Evolutionary conservation across 1,284 basidiomycete genomes (phyloP).

Genomic region (Fomes fomentarius): DNA sequence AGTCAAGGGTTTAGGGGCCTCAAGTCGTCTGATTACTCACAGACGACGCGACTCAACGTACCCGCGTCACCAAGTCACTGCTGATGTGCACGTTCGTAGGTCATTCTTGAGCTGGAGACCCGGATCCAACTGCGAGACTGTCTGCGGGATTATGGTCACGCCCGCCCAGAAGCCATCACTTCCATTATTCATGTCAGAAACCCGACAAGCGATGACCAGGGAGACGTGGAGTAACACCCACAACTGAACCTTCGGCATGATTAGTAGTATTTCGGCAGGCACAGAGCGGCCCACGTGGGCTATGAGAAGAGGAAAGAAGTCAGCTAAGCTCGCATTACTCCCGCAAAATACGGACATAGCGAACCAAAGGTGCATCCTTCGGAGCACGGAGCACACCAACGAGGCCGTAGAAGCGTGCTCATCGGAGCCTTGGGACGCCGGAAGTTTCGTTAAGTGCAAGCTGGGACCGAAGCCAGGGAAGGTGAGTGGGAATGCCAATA

Average conservation of each 20-base stretch:
- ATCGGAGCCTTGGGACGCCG: slow-evolving; percentile 9
- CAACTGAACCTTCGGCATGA: too few relatives aligned
- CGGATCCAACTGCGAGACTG: too few relatives aligned
- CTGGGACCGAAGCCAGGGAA: background rate
- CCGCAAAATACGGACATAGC: slow-evolving; percentile 18
- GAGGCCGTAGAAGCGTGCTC: slow-evolving; percentile 10
- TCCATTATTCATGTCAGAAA: too few relatives aligned
- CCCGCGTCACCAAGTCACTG: background rate
- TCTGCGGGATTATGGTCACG: too few relatives aligned
- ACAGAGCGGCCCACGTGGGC: slow-evolving; percentile 13
- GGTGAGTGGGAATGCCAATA: background rate
- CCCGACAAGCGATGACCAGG: too few relatives aligned
- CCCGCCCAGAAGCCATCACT: too few relatives aligned
- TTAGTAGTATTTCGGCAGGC: too few relatives aligned
- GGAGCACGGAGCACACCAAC: slow-evolving; percentile 12
- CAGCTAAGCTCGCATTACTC: slow-evolving; percentile 8
- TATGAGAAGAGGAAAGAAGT: slow-evolving; percentile 13
- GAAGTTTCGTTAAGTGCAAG: background rate
- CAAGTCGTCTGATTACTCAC: background rate
- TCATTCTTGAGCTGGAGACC: too few relatives aligned
- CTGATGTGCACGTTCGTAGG: too few relatives aligned
- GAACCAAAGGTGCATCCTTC: slow-evolving; percentile 7
- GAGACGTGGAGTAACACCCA: too few relatives aligned
- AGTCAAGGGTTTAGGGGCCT: too few relatives aligned
- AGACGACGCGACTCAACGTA: background rate